Conservation (phyloP, 148 eudicot species). For the Vaccinium macrocarpon region DNA sequence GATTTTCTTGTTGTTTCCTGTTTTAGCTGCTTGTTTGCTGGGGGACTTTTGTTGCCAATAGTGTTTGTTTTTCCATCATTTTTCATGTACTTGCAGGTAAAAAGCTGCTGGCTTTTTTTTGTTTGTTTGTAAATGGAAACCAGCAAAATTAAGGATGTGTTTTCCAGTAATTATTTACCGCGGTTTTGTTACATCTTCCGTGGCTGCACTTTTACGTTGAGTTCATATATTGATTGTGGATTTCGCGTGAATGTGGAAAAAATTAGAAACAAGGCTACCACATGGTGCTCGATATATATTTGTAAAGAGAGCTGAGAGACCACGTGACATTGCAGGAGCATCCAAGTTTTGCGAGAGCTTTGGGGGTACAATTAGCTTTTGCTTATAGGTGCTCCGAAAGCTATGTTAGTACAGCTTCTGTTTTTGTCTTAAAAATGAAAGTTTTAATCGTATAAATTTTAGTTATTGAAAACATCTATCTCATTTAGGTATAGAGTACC, state of each 20-base stretch:
- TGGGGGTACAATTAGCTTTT: neutral
- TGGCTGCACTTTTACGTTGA: too few species aligned
- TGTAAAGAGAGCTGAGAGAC: too few species aligned
- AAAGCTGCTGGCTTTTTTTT: neutral
- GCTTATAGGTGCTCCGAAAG: neutral
- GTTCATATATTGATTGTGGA: too few species aligned
- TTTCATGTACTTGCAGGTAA: constrained; percentile 3
- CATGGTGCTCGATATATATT: too few species aligned
- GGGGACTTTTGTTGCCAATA: neutral
- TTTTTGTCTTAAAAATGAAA: neutral
- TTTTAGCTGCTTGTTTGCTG: neutral
- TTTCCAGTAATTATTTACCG: neutral
- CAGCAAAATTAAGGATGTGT: neutral
- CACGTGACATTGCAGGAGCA: too few species aligned
- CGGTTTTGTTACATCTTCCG: too few species aligned
- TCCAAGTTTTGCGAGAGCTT: too few species aligned
- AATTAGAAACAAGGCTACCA: too few species aligned
- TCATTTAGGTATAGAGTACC: neutral
- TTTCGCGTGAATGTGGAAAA: too few species aligned
- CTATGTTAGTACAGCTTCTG: neutral
- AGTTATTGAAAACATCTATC: neutral
- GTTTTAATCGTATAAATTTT: neutral
- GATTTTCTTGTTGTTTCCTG: neutral
- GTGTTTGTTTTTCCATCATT: neutral
- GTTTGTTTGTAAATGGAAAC: neutral